Conservation (phyloP, 768 basidiomycete species). For the Termitomyces sp. region DNA sequence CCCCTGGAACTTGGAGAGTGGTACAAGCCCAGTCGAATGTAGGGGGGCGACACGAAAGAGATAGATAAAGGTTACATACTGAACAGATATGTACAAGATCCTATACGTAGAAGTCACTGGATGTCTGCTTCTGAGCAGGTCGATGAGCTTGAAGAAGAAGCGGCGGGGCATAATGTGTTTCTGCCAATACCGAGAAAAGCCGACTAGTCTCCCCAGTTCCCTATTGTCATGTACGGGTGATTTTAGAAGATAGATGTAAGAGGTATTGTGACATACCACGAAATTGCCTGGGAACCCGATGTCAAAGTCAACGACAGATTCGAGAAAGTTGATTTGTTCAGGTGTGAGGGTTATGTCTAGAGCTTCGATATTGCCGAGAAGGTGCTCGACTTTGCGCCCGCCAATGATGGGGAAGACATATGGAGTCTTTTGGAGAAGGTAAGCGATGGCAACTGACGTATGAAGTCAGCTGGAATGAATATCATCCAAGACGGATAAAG, state of each 20-base stretch:
- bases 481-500: neutral
- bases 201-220: too few relatives aligned
- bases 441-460: constrained; percentile 45
- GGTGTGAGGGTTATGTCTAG: constrained; percentile 41
- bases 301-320: constrained; percentile 39
- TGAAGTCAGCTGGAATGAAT: too few relatives aligned
- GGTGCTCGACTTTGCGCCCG: constrained; percentile 49
- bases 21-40: too few relatives aligned
- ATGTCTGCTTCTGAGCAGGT: neutral
- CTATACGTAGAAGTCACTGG: too few relatives aligned
- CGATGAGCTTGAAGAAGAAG: neutral
- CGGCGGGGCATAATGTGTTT: neutral
- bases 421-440: constrained; percentile 50
- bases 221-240: too few relatives aligned
- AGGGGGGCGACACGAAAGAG: too few relatives aligned
- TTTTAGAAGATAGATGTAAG: neutral
- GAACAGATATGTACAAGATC: too few relatives aligned
- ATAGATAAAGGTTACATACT: too few relatives aligned
- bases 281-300: constrained; percentile 39
- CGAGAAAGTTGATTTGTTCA: constrained; percentile 43
- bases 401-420: constrained; percentile 53
- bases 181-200: neutral
- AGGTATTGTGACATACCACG: constrained; percentile 23
- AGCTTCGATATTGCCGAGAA: constrained; percentile 47
- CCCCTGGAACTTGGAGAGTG: too few relatives aligned